Base-by-base conservation (phyloP, 306 rosid species). In the Begonia loranthoides region DNA sequence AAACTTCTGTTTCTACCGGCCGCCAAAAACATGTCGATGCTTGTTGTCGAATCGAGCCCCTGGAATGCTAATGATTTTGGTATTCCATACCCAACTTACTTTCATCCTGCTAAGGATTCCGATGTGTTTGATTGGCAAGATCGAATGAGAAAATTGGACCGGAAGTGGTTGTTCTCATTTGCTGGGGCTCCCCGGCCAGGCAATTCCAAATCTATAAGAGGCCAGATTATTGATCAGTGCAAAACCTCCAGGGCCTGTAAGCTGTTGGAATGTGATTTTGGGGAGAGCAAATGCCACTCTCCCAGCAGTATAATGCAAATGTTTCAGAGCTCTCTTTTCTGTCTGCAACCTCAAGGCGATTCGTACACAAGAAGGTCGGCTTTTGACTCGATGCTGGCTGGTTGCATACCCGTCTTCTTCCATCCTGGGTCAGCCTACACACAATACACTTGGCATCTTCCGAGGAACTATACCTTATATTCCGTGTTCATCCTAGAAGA, bases 181-280 rank as follows among this genome's bases (percentile, higher is more conserved):
- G 99, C 99, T 8, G 99, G 96, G 38, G 99, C 99, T 15, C 99
- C 99, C 0, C 96, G 99, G 52, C 99, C 99, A 14, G 99, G 50
- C 41, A 90, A 80, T 53, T 66, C 70, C 50, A 83, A 86, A 66
- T 90, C 99, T 11, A 90, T 90, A 24, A 72, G 99, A 66, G 93
- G 95, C 51, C 76, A 78, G 78, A 71, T 90, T 56, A 90, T 90
- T 59, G 77, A 86, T 57, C 77, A 90, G 58, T 90, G 99, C 76
- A 72, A 50, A 76, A 63, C 38, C 0, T 90, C 99, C n/a, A 57
- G 60, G 59, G 87, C 57, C 8, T 63, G 99, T 57, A 86, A 83
- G 70, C 68, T 90, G 58, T 64, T 90, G 67, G 99, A 90, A 64
- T 90, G 99, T 36, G 99, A 90, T 68, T 82, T 83, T 53, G 99